phyloP scores from a whole-genome alignment of 2,329 filamentous ascomycete species.

The Chaetomium globosum region DNA sequence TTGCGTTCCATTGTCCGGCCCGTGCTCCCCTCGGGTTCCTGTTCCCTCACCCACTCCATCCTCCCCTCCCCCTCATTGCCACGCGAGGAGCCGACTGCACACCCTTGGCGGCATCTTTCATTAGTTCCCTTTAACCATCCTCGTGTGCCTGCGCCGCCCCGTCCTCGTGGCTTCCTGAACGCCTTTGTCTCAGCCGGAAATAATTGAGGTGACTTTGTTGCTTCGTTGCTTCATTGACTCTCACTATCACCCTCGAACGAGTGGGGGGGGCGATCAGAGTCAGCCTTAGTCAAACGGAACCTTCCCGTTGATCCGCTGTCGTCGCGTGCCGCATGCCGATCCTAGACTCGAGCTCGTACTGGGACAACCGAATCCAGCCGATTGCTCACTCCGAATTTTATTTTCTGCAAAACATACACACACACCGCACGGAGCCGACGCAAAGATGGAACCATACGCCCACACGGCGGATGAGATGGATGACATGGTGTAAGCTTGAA shows the following conservation, averaged over 20 bases:
- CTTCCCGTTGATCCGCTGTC: conserved; percentile 2
- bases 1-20: background rate
- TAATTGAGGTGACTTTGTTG: background rate
- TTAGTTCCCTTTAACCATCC: background rate
- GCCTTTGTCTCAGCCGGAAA: conserved; percentile 18
- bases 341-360: background rate
- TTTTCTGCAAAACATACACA: background rate
- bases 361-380: background rate
- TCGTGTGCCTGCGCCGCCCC: conserved; percentile 15
- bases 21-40: background rate
- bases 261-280: background rate
- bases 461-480: conserved; percentile 20
- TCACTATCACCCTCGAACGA: background rate
- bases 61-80: background rate
- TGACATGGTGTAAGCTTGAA: conserved; percentile 26
- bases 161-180: conserved; percentile 17
- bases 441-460: conserved; percentile 20
- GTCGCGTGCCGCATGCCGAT: background rate
- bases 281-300: background rate
- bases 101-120: conserved; percentile 7
- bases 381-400: background rate
- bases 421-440: background rate
- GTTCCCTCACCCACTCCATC: background rate
- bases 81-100: background rate
- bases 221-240: background rate